Base-by-base conservation (phyloP, 2,329 filamentous ascomycete genomes). In the Cladophialophora carrionii region DNA sequence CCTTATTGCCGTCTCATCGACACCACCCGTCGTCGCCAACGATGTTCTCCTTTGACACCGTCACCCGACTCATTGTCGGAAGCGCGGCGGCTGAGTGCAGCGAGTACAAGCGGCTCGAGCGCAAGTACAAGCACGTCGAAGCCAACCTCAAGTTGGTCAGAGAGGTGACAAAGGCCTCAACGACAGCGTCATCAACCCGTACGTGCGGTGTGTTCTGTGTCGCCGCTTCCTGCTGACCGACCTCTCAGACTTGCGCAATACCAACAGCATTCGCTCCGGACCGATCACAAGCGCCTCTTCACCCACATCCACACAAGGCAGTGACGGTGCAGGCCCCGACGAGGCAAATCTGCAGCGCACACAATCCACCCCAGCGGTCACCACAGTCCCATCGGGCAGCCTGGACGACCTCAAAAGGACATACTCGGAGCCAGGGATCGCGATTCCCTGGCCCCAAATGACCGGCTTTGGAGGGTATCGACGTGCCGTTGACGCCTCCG, bases 401-500 rank as follows among this genome's bases (percentile, higher is more conserved):
- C 14, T n/a, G 29, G 52, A 54, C 12, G 29, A 20, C 9, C 29
- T 54, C 52, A 54, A 54, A n/a, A 54, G 52, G n/a, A 66, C 34
- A 67, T 63, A 54, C 51, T 66, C 51, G 70, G 71, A 65, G 58
- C 67, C 31, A 57, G 61, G 54, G 31, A 63, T 71, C 24, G 48
- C 48, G 14, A 64, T 68, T 10, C 68, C 69, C 9, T 37, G 71
- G 62, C 64, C 61, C 8, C 24, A 64, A 31, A 68, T 71, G 67
- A 69, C 59, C 14, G 71, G 71, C n/a, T 61, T 69, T 43, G 69
- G 69, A 34, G 66, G 65, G 43, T 72, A 69, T 59, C 64, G 71
- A 57, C 63, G 62, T 29, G 63, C 71, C 4, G 61, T 64, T 31
- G 59, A 68, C 60, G 70, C 69, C 3, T 58, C 68, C n/a, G 57